These are phyloP conservation scores for Calonectria pseudoreteaudii DNA, from an alignment of 2,329 filamentous ascomycete species.

Conservation along the genomic window DNA sequence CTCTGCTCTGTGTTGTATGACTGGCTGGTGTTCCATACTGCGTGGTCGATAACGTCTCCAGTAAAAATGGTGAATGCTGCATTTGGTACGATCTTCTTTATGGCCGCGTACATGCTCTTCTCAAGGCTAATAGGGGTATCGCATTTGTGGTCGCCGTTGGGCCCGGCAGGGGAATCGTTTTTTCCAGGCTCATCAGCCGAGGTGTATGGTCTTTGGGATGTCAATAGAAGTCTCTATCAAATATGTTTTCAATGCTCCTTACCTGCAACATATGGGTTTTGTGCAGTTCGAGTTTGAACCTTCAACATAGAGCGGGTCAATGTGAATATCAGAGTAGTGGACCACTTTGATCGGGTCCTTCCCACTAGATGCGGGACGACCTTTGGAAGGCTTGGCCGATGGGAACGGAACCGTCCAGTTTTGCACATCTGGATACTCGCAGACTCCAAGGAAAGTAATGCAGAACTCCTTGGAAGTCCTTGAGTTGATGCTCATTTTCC, in stretches of 20 bases:
- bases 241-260: slow-evolving; percentile 12
- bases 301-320: slow-evolving; percentile 66
- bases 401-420: slow-evolving; percentile 58
- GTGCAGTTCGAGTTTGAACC: slow-evolving; percentile 67
- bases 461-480: slow-evolving; percentile 64
- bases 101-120: slow-evolving; percentile 66
- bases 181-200: slow-evolving; percentile 59
- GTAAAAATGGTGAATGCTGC: slow-evolving; percentile 69
- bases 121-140: slow-evolving; percentile 64
- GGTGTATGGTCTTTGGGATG: slow-evolving; percentile 55
- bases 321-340: slow-evolving; percentile 71
- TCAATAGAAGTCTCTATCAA: neutral
- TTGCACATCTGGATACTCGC: slow-evolving; percentile 59
- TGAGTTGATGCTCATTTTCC: slow-evolving; percentile 60
- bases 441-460: slow-evolving; percentile 65
- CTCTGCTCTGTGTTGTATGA: slow-evolving; percentile 47
- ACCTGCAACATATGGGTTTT: slow-evolving; percentile 71
- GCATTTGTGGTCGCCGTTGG: slow-evolving; percentile 65
- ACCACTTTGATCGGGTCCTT: slow-evolving; percentile 64
- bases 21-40: slow-evolving; percentile 58
- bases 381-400: slow-evolving; percentile 50
- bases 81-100: slow-evolving; percentile 58
- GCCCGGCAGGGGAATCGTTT: slow-evolving; percentile 62
- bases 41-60: slow-evolving; percentile 68
- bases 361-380: slow-evolving; percentile 56